Evolutionary conservation across 2,329 filamentous ascomycete species (phyloP).

Genomic region (Pyrenophora seminiperda): DNA sequence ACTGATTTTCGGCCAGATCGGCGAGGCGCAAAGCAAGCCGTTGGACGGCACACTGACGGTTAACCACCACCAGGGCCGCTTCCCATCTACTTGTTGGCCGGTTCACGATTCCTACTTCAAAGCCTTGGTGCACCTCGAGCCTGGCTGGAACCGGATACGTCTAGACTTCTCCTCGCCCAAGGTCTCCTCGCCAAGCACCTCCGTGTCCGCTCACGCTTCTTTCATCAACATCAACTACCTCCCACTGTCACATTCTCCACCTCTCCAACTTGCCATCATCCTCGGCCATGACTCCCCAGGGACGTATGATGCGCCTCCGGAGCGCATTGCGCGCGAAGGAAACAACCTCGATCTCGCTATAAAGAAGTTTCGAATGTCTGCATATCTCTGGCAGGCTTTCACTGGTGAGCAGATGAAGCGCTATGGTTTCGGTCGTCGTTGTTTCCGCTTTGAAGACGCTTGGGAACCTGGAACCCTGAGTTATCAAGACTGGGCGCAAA

Average conservation of each 20-base stretch:
- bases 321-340: conserved; percentile 76
- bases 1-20: conserved; percentile 79
- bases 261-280: conserved; percentile 86
- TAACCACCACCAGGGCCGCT: conserved; percentile 80
- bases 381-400: conserved; percentile 96
- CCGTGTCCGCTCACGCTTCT: conserved; percentile 74
- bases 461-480: conserved; percentile 87
- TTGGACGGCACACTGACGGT: conserved; percentile 82
- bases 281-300: conserved; percentile 85
- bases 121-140: conserved; percentile 84
- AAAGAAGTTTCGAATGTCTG: conserved; percentile 91
- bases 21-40: conserved; percentile 68
- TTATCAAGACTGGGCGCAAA: conserved; percentile 70
- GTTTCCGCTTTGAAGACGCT: conserved; percentile 91
- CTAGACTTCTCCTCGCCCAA: conserved; percentile 89
- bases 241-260: conserved; percentile 76
- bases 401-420: conserved; percentile 96
- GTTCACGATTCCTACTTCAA: conserved; percentile 92
- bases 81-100: conserved; percentile 83
- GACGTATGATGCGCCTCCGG: conserved; percentile 81
- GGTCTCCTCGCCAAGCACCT: conserved; percentile 69
- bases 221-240: conserved; percentile 87
- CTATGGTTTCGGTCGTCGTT: conserved; percentile 81
- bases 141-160: conserved; percentile 84
- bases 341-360: conserved; percentile 81